phyloP scores from a whole-genome alignment of 2,329 filamentous ascomycete genomes.

The Talaromyces atroroseus region DNA sequence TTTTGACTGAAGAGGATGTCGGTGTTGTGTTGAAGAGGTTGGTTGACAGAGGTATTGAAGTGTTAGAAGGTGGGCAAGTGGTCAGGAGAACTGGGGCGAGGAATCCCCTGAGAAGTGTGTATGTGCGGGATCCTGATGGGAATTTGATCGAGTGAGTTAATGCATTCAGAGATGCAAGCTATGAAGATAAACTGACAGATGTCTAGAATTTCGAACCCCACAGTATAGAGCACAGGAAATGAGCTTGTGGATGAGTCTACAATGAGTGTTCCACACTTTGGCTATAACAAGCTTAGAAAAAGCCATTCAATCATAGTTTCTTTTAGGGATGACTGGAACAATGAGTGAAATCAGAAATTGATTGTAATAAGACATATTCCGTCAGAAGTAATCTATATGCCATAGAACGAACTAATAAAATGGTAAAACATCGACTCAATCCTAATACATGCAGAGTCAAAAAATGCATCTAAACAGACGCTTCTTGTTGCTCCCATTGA shows the following conservation, averaged over 20 bases:
- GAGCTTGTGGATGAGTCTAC: too few relatives aligned
- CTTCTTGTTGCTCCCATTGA: conserved; percentile 14
- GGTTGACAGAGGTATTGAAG: conserved; percentile 42
- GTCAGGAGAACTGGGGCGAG: conserved; percentile 53
- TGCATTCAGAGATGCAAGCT: background rate
- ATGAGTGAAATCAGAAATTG: background rate
- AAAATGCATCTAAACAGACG: conserved; percentile 9
- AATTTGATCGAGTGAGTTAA: conserved; percentile 56
- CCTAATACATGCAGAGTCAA: conserved; percentile 6
- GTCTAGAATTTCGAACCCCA: conserved; percentile 15
- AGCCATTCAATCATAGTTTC: background rate
- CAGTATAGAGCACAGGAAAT: background rate
- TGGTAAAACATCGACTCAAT: conserved; percentile 8
- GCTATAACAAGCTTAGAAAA: background rate
- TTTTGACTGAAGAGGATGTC: conserved; percentile 50
- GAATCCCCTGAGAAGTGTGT: conserved; percentile 53
- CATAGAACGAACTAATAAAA: conserved; percentile 5
- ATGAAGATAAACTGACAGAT: background rate
- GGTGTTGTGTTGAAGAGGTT: conserved; percentile 38
- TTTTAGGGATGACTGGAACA: background rate
- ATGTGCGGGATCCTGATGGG: conserved; percentile 57
- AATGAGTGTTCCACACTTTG: background rate
- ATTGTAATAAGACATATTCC: conserved; percentile 11
- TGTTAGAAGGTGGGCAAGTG: conserved; percentile 42
- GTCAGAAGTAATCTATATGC: conserved; percentile 12